Base-by-base conservation (phyloP, 805 yeast species). In the Hanseniaspora pseudoguilliermondii region DNA sequence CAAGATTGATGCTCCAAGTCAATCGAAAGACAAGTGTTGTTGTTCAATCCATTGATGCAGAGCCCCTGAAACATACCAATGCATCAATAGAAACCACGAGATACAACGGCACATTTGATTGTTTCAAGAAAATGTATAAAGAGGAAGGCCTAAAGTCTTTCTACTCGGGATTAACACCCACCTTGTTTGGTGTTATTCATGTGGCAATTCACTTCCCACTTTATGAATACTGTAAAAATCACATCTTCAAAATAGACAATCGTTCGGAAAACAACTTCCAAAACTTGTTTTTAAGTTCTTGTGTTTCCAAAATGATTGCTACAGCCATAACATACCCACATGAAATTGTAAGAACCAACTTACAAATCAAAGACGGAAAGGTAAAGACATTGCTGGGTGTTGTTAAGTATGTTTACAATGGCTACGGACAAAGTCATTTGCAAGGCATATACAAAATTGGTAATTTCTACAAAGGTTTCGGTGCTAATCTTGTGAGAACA, bases 151-250 rank as follows among this genome's bases (percentile, higher is more conserved):
- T 84, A 1, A 67, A 73, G 51, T 88, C 88, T 16, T 86, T 91
- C 62, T 93, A 93, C 69, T 79, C 91, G 46, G 98, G 98, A 1
- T 73, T 91, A 29, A 78, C 88, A 10, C 96, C 97, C 1, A 90
- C 97, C 0, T 73, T 91, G 57, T 79, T 91, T 62, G 98, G 98
- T 0, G 75, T 91, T 35, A 73, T 86, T 42, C 97, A 91, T 67
- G 97, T 91, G 46, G 97, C 97, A 1, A 85, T 91, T 53, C 97
- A 91, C 69, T 91, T 91, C 75, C 97, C 97, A 34, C 80, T 89
- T 10, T 91, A 91, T 67, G 98, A 91, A 65, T 75, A 80, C 61
- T 73, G 91, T 60, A 91, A 91, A 65, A 66, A 52, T 20, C 41
- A 44, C 67, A 21, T n/a, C 73, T 35, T 74, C 86, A 60, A 43